Evolutionary conservation across 2,329 filamentous ascomycete genomes (phyloP).

Genomic region (Cytospora schulzeri): DNA sequence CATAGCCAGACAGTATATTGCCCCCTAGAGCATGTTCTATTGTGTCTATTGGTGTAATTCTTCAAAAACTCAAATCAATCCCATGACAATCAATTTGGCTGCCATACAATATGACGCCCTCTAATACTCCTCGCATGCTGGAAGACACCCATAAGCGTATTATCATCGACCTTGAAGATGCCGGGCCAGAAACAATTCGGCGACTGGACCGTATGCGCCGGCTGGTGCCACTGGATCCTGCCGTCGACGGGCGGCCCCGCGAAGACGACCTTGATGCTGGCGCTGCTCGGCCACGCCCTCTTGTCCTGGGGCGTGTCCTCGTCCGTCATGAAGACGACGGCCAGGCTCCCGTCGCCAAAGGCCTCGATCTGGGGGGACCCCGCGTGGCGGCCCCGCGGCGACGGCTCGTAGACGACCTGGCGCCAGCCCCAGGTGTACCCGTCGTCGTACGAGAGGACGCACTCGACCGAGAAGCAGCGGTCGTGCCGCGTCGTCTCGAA

Average conservation of each 20-base stretch:
- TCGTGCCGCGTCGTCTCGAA: constrained; percentile 47
- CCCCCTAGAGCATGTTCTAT: too few species aligned
- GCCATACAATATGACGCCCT: constrained; percentile 15
- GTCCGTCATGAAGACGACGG: constrained; percentile 50
- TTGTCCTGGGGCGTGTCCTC: constrained; percentile 38
- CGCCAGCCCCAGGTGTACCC: constrained; percentile 43
- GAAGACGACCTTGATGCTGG: constrained; percentile 45
- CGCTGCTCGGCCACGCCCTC: constrained; percentile 43
- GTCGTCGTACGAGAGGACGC: constrained; percentile 47
- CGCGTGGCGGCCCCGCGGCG: constrained; percentile 37
- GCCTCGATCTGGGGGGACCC: constrained; percentile 49
- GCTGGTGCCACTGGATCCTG: constrained; percentile 22
- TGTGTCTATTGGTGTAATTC: too few species aligned
- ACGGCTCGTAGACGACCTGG: constrained; percentile 45
- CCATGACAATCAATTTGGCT: background rate
- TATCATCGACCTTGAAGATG: constrained; percentile 20
- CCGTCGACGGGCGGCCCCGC: constrained; percentile 23
- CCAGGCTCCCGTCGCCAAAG: constrained; percentile 43
- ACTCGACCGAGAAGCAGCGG: constrained; percentile 46
- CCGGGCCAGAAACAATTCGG: constrained; percentile 23
- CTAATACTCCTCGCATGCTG: constrained; percentile 19
- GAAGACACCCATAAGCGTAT: constrained; percentile 20
- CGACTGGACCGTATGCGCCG: constrained; percentile 8
- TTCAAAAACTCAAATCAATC: background rate
- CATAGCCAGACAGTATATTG: too few species aligned